Conservation (phyloP, 306 rosid genomes). For the Cotoneaster glaucophyllus region DNA sequence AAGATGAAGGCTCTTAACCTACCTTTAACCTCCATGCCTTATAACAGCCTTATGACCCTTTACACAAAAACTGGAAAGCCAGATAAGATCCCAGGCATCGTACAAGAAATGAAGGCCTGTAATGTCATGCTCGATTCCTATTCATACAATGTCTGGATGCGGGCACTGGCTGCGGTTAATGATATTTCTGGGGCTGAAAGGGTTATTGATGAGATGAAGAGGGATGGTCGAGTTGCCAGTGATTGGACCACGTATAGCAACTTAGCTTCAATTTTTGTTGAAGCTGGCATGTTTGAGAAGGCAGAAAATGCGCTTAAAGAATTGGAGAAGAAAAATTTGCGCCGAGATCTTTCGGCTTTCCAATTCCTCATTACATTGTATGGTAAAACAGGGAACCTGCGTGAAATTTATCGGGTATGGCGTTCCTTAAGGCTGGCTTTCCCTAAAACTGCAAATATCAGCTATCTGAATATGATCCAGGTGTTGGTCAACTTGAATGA, state of each 20-base stretch:
- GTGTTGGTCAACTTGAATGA: slow-evolving; percentile 66
- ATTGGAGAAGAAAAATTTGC: slow-evolving; percentile 68
- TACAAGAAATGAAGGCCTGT: slow-evolving; percentile 72
- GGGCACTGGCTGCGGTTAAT: slow-evolving; percentile 69
- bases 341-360: slow-evolving; percentile 55
- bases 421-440: slow-evolving; percentile 85
- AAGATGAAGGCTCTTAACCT: slow-evolving; percentile 85
- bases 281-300: slow-evolving; percentile 61
- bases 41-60: slow-evolving; percentile 84
- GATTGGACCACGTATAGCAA: slow-evolving; percentile 92
- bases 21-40: slow-evolving; percentile 60
- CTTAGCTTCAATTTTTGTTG: slow-evolving; percentile 70
- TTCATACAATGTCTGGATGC: slow-evolving; percentile 82
- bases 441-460: slow-evolving; percentile 67
- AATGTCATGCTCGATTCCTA: slow-evolving; percentile 50
- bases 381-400: slow-evolving; percentile 54
- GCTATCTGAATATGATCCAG: slow-evolving; percentile 86
- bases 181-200: slow-evolving; percentile 79
- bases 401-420: slow-evolving; percentile 78
- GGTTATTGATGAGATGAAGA: slow-evolving; percentile 80
- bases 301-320: slow-evolving; percentile 74
- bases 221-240: slow-evolving; percentile 63
- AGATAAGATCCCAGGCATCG: slow-evolving; percentile 53
- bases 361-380: slow-evolving; percentile 79
- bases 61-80: slow-evolving; percentile 54